Conservation (phyloP, 805 yeast genomes). For the Hermanozyma aechmeae region DNA sequence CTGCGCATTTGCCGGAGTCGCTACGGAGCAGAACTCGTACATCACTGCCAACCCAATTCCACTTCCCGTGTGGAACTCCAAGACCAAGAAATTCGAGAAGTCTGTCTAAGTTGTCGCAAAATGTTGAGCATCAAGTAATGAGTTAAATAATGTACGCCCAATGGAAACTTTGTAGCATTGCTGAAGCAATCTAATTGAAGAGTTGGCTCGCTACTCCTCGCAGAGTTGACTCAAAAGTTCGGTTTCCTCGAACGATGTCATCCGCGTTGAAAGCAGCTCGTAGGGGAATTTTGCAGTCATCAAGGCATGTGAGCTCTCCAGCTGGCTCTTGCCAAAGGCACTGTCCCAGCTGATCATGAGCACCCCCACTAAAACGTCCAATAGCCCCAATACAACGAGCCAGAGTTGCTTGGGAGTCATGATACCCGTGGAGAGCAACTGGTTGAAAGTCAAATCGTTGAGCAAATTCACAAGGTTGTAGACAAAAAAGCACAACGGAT, state of each 20-base stretch:
- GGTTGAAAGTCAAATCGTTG: conserved; percentile 47
- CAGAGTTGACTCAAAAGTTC: too few relatives aligned
- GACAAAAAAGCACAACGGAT: conserved; percentile 79
- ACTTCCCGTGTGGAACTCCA: too few relatives aligned
- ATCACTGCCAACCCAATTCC: conserved; percentile 5
- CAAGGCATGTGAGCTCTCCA: conserved; percentile 4
- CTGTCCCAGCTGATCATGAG: conserved; percentile 50
- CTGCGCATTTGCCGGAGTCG: conserved; percentile 11
- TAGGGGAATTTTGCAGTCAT: conserved; percentile 10
- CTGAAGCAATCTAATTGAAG: too few relatives aligned
- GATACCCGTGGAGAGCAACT: conserved; percentile 38
- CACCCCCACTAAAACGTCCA: conserved; percentile 60
- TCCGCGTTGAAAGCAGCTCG: too few relatives aligned
- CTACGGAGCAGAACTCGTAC: conserved; percentile 9
- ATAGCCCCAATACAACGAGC: conserved; percentile 36
- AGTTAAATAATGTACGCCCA: too few relatives aligned
- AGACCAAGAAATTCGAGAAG: too few relatives aligned
- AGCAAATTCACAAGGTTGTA: conserved; percentile 58
- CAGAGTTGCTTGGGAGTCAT: conserved; percentile 40
- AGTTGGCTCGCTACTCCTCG: too few relatives aligned
- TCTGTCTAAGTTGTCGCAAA: too few relatives aligned
- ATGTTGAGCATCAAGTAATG: too few relatives aligned
- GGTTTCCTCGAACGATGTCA: too few relatives aligned
- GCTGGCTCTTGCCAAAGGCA: conserved; percentile 12
- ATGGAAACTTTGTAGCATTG: too few relatives aligned